phyloP scores from a whole-genome alignment of 257 asterid species.

The Primulina eburnea region DNA sequence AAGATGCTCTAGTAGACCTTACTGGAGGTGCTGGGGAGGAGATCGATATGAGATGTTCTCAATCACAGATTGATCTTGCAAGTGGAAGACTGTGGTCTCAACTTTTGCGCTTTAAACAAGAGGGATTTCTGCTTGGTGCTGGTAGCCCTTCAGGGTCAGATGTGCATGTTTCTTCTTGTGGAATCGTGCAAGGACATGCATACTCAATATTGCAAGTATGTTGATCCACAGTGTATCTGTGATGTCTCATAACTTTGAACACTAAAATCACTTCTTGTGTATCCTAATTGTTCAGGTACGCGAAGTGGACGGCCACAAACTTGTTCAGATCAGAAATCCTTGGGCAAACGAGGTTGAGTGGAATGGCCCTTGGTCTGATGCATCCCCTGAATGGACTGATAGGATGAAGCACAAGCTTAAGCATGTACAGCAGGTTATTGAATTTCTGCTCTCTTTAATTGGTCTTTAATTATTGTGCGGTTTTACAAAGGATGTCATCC shows the following conservation, averaged over 20 bases:
- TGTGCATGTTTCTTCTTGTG: constrained; percentile 92
- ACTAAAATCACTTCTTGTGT: background rate
- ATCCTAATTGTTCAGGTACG: constrained; percentile 53
- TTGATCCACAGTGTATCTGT: background rate
- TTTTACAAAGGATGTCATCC: background rate
- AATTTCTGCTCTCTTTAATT: constrained; percentile 8
- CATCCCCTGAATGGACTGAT: constrained; percentile 98
- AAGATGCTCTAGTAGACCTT: constrained; percentile 98
- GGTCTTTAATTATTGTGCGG: background rate
- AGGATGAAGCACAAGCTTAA: constrained; percentile 97
- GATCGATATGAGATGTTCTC: constrained; percentile 97
- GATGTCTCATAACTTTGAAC: constrained; percentile 6
- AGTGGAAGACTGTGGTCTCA: constrained; percentile 99
- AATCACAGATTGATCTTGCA: constrained; percentile 95
- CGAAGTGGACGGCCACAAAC: constrained; percentile 86
- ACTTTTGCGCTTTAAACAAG: constrained; percentile 80
- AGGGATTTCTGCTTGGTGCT: constrained; percentile 97
- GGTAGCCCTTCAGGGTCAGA: constrained; percentile 99
- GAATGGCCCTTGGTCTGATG: constrained; percentile 99
- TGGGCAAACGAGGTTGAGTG: constrained; percentile 99
- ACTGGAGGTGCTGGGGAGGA: constrained; percentile 99
- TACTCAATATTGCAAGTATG: constrained; percentile 95
- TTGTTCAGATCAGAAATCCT: constrained; percentile 97
- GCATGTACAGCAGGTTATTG: constrained; percentile 75
- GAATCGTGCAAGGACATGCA: constrained; percentile 99